Percentiles rank a stretch among this genome's conserved stretches.
These are phyloP conservation scores for Botrytis tulipae DNA, from an alignment of 2,329 filamentous ascomycete genomes.

Conservation along the genomic window DNA sequence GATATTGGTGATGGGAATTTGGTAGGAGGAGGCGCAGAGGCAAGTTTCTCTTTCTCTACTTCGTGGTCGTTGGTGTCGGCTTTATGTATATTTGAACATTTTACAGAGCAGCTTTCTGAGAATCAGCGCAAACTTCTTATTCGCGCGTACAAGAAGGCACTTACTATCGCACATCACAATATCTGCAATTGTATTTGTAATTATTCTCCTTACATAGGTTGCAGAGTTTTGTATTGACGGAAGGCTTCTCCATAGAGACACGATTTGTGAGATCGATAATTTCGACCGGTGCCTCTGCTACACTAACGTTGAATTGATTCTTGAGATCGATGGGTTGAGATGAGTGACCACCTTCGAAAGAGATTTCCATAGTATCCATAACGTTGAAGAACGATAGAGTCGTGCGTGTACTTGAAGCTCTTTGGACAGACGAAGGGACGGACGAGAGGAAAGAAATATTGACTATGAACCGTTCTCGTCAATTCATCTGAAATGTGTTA, in stretches of 20 bases:
- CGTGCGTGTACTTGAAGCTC: neutral
- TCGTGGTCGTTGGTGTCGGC: slow-evolving; percentile 28
- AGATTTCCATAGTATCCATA: neutral
- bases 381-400: too few relatives aligned
- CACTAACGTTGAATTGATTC: neutral
- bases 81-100: slow-evolving; percentile 54
- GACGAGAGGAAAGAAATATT: neutral
- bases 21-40: slow-evolving; percentile 24
- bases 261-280: neutral
- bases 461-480: neutral
- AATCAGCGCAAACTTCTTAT: neutral
- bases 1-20: slow-evolving; percentile 16
- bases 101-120: slow-evolving; percentile 53
- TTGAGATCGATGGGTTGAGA: neutral
- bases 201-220: slow-evolving; percentile 51
- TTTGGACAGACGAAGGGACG: neutral
- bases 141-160: slow-evolving; percentile 32
- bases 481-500: neutral
- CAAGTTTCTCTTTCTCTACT: slow-evolving; percentile 3
- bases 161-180: slow-evolving; percentile 58
- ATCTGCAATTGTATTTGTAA: slow-evolving; percentile 63
- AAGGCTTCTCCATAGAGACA: neutral
- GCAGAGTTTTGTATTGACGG: slow-evolving; percentile 44
- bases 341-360: neutral
- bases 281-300: neutral